Base-by-base conservation (phyloP, 768 basidiomycete species). In the Austroboletus festivus region DNA sequence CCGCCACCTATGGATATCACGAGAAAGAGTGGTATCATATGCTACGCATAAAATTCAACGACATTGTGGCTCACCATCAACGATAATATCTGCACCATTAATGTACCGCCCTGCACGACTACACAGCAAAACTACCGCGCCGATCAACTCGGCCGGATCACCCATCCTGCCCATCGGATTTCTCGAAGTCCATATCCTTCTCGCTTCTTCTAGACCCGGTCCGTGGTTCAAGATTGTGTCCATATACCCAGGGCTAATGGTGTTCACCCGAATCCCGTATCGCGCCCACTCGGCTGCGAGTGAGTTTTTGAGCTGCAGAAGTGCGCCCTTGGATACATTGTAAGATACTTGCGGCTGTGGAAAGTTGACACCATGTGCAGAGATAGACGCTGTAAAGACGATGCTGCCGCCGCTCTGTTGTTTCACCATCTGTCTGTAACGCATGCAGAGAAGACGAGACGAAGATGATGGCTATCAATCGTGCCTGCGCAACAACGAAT, bases 111-210 rank as follows among this genome's bases (percentile, higher is more conserved):
- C 75, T 0, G 70, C 71, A 12, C 61, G 61, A 54, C 73, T 77
- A 39, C 70, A 72, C 7, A 78, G 58, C 44, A 77, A 53, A 4
- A 75, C 65, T 12, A 73, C 60, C 1, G 56, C 64, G 1, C 75
- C 74, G 1, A 60, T 63, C 46, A 76, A 42, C 55, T 78, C 76
- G 12, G 55, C 60, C 5, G 73, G 64, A 44, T 71, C 60, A 0
- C 73, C 73, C 69, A 76, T 72, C 40, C 75, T 62, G 1, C 73
- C 74, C 68, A 74, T 67, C 11, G 72, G 73, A 49, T 65, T 75
- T 42, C 69, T 62, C 24, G 63, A 65, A 3, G 59, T 50, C 73
- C 71, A 76, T n/a, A 69, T 61, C 10, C 53, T 52, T 40, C 68
- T 60, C n/a, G 61, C 65, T 10, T 61, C 56, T 13, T 58, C 68